These are phyloP conservation scores for Ceratocystis cacaofunesta DNA, from an alignment of 2,329 filamentous ascomycete genomes.

Conservation along the genomic window DNA sequence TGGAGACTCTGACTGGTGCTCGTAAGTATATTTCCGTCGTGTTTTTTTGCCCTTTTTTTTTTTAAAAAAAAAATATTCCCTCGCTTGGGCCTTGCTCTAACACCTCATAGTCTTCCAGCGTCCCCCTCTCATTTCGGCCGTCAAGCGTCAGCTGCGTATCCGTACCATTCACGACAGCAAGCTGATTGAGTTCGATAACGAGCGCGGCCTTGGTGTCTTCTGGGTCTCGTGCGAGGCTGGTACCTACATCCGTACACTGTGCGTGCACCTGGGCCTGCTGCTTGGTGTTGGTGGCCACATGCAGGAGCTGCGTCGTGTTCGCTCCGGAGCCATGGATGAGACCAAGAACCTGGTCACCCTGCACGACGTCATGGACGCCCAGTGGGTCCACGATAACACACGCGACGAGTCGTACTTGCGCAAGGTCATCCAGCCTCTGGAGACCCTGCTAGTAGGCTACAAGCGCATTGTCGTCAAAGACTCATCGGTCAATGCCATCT, in stretches of 20 bases:
- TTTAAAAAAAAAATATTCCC: background rate
- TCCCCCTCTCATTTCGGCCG: constrained; percentile 90
- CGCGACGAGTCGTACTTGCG: constrained; percentile 87
- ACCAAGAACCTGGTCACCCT: constrained; percentile 77
- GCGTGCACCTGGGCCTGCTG: constrained; percentile 71
- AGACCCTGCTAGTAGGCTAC: constrained; percentile 82
- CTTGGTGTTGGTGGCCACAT: constrained; percentile 85
- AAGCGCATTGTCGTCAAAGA: constrained; percentile 96
- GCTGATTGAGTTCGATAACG: constrained; percentile 94
- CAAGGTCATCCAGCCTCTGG: constrained; percentile 78
- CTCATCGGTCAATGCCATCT: constrained; percentile 73
- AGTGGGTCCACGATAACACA: constrained; percentile 92
- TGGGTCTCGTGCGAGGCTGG: constrained; percentile 97
- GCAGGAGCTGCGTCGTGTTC: constrained; percentile 91
- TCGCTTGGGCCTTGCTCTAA: background rate
- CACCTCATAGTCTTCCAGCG: constrained; percentile 41
- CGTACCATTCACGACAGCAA: constrained; percentile 96
- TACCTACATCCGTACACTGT: constrained; percentile 96
- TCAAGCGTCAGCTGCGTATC: constrained; percentile 97
- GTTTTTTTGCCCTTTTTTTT: background rate
- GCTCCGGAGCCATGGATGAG: constrained; percentile 92
- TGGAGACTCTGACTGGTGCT: constrained; percentile 91
- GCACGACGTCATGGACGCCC: constrained; percentile 75
- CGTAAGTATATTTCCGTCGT: constrained; percentile 21
- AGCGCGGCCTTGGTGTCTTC: constrained; percentile 92